A percentile compares a stretch with the other conserved stretches of the same genome.
Conservation (phyloP, 352 stramenopile species). For the Globisporangium radiosum region DNA sequence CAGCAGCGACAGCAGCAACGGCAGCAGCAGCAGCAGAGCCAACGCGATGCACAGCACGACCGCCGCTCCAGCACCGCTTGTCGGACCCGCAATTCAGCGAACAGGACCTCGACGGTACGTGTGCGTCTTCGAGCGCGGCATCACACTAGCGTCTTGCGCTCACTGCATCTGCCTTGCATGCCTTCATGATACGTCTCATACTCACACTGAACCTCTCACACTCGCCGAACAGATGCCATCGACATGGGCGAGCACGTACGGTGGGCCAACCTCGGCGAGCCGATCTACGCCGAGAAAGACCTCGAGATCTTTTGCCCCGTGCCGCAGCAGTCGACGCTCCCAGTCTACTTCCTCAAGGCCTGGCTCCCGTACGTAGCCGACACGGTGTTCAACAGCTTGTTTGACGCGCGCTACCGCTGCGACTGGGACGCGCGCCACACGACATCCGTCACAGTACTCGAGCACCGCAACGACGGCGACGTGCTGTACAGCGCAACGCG, state of each 20-base stretch:
- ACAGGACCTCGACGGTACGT: slow-evolving; percentile 37
- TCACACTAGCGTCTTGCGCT: background rate
- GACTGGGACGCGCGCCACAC: slow-evolving; percentile 42
- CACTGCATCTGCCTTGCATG: background rate
- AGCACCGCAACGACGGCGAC: slow-evolving; percentile 37
- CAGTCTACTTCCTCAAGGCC: slow-evolving; percentile 65
- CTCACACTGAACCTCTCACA: background rate
- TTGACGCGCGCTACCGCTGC: slow-evolving; percentile 51
- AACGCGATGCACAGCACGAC: slow-evolving; percentile 7
- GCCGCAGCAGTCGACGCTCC: slow-evolving; percentile 42
- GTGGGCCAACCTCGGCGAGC: slow-evolving; percentile 56
- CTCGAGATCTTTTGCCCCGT: slow-evolving; percentile 61
- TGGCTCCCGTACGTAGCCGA: slow-evolving; percentile 66
- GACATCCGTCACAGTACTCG: slow-evolving; percentile 38
- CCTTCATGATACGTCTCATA: background rate
- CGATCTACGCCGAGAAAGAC: slow-evolving; percentile 68
- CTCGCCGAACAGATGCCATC: slow-evolving; percentile 34
- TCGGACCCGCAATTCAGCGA: slow-evolving; percentile 64
- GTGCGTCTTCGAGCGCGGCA: background rate
- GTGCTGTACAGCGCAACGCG: slow-evolving; percentile 57
- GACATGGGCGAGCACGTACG: slow-evolving; percentile 60
- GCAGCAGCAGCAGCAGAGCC: slow-evolving; percentile 4
- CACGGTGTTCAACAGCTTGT: slow-evolving; percentile 59
- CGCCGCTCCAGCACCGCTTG: slow-evolving; percentile 41
- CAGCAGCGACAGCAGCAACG: background rate